Conservation (phyloP, 257 asterid species). For the Salvia rosmarinus region DNA sequence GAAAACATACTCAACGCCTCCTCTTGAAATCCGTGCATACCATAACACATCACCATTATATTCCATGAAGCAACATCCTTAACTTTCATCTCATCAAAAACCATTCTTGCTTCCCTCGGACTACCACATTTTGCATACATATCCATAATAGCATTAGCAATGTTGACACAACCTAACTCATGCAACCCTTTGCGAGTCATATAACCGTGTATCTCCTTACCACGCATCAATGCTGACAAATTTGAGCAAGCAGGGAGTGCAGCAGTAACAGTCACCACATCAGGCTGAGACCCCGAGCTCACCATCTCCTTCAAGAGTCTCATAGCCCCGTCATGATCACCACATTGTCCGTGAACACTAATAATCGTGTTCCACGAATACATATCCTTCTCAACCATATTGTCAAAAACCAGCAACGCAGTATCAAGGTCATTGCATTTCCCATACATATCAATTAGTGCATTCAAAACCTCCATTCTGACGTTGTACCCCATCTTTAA, state of each 20-base stretch:
- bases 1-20: constrained; percentile 69
- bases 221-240: constrained; percentile 69
- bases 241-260: constrained; percentile 76
- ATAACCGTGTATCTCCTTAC: constrained; percentile 73
- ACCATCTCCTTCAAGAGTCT: constrained; percentile 62
- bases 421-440: constrained; percentile 61
- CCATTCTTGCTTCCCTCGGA: constrained; percentile 61
- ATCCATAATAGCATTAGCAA: constrained; percentile 74
- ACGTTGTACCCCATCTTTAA: constrained; percentile 55
- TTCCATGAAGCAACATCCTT: constrained; percentile 90
- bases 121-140: constrained; percentile 91
- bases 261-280: constrained; percentile 70
- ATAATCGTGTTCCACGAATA: constrained; percentile 89
- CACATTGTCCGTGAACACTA: constrained; percentile 72
- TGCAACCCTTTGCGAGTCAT: constrained; percentile 54
- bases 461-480: constrained; percentile 63
- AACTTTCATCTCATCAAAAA: constrained; percentile 54
- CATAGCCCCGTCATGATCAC: constrained; percentile 70
- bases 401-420: constrained; percentile 56
- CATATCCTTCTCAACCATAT: constrained; percentile 65
- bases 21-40: constrained; percentile 72
- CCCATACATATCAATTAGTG: constrained; percentile 86
- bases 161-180: constrained; percentile 40
- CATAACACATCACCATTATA: constrained; percentile 84
- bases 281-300: constrained; percentile 55